These are phyloP conservation scores for Trichoderma afroharzianum DNA, from an alignment of 2,329 filamentous ascomycete genomes.

Conservation along the genomic window DNA sequence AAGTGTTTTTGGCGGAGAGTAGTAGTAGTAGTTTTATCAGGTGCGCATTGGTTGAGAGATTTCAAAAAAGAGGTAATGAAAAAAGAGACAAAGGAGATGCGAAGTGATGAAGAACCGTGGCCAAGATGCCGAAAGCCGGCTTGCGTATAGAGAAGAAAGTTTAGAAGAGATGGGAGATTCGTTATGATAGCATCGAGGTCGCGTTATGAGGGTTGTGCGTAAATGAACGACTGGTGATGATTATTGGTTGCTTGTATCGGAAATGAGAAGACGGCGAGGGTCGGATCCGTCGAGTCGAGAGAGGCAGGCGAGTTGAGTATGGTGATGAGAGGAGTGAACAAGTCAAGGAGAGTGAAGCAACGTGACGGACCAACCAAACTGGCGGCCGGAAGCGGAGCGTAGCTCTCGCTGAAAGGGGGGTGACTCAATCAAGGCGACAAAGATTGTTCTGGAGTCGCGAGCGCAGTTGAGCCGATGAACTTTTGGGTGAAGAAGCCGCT, in stretches of 20 bases:
- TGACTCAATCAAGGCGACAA: constrained; percentile 23
- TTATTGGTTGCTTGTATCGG: neutral
- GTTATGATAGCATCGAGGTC: constrained; percentile 45
- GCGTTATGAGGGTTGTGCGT: constrained; percentile 24
- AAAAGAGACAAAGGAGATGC: constrained; percentile 36
- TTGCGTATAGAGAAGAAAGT: constrained; percentile 25
- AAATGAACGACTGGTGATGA: constrained; percentile 20
- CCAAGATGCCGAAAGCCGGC: constrained; percentile 21
- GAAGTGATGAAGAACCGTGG: constrained; percentile 33
- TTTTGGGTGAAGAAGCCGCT: constrained; percentile 17
- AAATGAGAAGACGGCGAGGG: constrained; percentile 25
- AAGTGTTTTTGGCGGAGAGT: constrained; percentile 25
- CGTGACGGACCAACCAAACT: constrained; percentile 26
- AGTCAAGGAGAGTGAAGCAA: constrained; percentile 18
- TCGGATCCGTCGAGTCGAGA: constrained; percentile 26
- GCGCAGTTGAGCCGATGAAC: constrained; percentile 24
- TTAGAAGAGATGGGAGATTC: constrained; percentile 35
- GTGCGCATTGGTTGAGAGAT: constrained; percentile 39
- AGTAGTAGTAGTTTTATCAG: constrained; percentile 36
- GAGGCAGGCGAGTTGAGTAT: constrained; percentile 8
- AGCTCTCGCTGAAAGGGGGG: constrained; percentile 29
- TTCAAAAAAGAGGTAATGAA: constrained; percentile 4
- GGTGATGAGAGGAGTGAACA: neutral
- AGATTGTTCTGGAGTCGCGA: neutral
- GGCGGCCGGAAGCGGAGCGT: constrained; percentile 28